Evolutionary conservation across 2,329 filamentous ascomycete species (phyloP).

Genomic region (Fusarium avenaceum): DNA sequence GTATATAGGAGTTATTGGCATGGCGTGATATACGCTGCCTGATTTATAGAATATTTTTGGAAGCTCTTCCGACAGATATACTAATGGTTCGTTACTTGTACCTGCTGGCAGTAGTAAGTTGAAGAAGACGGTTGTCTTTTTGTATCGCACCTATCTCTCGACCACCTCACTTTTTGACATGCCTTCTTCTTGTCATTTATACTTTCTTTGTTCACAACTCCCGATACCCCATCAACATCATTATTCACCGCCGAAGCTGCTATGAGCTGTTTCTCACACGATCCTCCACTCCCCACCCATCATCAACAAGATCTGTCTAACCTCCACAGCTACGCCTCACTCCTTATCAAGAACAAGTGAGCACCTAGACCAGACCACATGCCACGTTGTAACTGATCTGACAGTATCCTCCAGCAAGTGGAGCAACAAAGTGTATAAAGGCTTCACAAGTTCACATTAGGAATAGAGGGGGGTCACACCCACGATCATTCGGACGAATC

Average conservation of each 20-base stretch:
- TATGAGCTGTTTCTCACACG: constrained; percentile 43
- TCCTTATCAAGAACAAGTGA: constrained; percentile 4
- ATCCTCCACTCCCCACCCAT: constrained; percentile 24
- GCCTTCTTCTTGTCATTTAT: neutral
- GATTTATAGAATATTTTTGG: constrained; percentile 11
- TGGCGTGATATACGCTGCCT: constrained; percentile 24
- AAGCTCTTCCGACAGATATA: neutral
- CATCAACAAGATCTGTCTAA: constrained; percentile 1
- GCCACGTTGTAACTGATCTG: constrained; percentile 11
- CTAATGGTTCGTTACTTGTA: neutral
- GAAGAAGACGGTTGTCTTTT: neutral
- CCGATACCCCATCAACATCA: neutral
- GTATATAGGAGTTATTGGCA: constrained; percentile 19
- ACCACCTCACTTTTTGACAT: no score
- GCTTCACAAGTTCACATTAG: constrained; percentile 6
- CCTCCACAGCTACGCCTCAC: constrained; percentile 1
- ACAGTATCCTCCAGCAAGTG: constrained; percentile 16
- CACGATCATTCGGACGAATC: constrained; percentile 26
- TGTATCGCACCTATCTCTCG: no score
- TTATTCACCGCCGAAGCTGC: constrained; percentile 27
- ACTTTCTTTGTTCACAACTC: neutral
- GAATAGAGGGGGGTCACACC: constrained; percentile 26
- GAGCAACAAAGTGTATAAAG: constrained; percentile 1
- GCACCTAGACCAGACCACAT: constrained; percentile 2
- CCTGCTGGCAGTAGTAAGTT: neutral